phyloP scores from a whole-genome alignment of 768 basidiomycete genomes.

The Calocybe indica region DNA sequence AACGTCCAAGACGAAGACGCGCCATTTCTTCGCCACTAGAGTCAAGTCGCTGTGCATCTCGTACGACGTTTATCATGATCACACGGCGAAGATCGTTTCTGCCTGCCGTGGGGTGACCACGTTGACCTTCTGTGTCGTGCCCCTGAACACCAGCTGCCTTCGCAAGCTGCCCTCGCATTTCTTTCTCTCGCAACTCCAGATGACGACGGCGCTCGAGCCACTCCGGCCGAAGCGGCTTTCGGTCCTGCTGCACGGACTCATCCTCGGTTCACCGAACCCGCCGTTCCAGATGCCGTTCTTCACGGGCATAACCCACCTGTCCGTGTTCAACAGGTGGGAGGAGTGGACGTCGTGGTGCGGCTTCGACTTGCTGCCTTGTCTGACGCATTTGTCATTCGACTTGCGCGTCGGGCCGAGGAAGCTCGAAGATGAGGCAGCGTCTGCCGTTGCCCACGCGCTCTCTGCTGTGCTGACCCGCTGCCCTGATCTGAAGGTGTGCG shows the following conservation, averaged over 20 bases:
- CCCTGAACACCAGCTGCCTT: slow-evolving; percentile 1
- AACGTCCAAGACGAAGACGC: slow-evolving; percentile 24
- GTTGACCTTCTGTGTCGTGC: slow-evolving; percentile 32
- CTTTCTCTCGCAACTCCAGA: slow-evolving; percentile 7
- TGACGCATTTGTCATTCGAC: slow-evolving; percentile 34
- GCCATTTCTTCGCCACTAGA: slow-evolving; percentile 25
- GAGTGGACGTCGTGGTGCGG: slow-evolving; percentile 34
- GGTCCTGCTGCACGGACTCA: slow-evolving; percentile 18
- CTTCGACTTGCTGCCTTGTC: slow-evolving; percentile 19
- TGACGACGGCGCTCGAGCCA: slow-evolving; percentile 13
- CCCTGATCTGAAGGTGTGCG: slow-evolving; percentile 20
- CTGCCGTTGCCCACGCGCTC: slow-evolving; percentile 16
- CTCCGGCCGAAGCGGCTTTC: slow-evolving; percentile 26
- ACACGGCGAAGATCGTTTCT: slow-evolving; percentile 24
- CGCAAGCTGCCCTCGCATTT: slow-evolving; percentile 4
- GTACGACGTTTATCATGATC: slow-evolving; percentile 24
- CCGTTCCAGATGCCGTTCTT: slow-evolving; percentile 25
- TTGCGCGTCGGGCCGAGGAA: slow-evolving; percentile 23
- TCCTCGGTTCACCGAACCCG: slow-evolving; percentile 15
- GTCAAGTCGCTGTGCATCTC: slow-evolving; percentile 32
- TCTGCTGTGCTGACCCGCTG: slow-evolving; percentile 17
- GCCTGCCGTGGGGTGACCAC: slow-evolving; percentile 26
- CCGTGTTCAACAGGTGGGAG: slow-evolving; percentile 35
- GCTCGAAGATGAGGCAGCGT: slow-evolving; percentile 12
- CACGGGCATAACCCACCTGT: slow-evolving; percentile 29